Evolutionary conservation across 352 stramenopile species (phyloP).

Genomic region (Phytophthora litchii): DNA sequence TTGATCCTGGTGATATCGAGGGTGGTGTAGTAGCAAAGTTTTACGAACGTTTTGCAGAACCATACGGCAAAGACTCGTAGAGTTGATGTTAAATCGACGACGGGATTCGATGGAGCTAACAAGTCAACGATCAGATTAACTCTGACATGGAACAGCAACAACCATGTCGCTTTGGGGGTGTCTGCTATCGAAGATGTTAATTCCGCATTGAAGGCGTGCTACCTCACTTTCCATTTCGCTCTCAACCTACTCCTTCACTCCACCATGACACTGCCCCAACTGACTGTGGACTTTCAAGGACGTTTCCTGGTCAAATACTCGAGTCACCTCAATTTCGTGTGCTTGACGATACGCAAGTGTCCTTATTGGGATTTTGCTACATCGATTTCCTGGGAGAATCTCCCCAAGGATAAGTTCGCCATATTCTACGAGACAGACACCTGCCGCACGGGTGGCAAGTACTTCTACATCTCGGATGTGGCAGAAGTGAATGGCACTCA

Average conservation of each 20-base stretch:
- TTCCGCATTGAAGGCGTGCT: too few relatives aligned
- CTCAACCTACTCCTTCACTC: not conserved
- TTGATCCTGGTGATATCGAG: too few relatives aligned
- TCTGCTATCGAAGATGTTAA: too few relatives aligned
- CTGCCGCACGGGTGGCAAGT: constrained; percentile 4
- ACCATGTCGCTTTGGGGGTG: too few relatives aligned
- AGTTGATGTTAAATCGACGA: too few relatives aligned
- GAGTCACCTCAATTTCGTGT: not conserved
- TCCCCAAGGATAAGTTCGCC: not conserved
- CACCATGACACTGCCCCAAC: not conserved
- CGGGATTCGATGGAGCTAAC: too few relatives aligned
- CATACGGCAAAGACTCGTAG: too few relatives aligned
- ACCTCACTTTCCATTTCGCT: not conserved
- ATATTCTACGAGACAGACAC: constrained; percentile 18
- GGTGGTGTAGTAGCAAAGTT: too few relatives aligned
- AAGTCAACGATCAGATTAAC: too few relatives aligned
- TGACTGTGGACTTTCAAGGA: not conserved
- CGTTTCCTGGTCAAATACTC: not conserved
- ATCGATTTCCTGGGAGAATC: constrained; percentile 4
- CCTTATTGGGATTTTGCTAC: not conserved
- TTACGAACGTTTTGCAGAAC: too few relatives aligned
- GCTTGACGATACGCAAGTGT: not conserved
- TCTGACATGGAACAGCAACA: too few relatives aligned
- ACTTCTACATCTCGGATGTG: constrained; percentile 9
- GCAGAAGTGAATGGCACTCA: constrained; percentile 2